Percentiles rank a stretch among this genome's conserved stretches.
Evolutionary conservation across 495 filamentous ascomycete genomes (phyloP).

Genomic region (Penicillium angulare): DNA sequence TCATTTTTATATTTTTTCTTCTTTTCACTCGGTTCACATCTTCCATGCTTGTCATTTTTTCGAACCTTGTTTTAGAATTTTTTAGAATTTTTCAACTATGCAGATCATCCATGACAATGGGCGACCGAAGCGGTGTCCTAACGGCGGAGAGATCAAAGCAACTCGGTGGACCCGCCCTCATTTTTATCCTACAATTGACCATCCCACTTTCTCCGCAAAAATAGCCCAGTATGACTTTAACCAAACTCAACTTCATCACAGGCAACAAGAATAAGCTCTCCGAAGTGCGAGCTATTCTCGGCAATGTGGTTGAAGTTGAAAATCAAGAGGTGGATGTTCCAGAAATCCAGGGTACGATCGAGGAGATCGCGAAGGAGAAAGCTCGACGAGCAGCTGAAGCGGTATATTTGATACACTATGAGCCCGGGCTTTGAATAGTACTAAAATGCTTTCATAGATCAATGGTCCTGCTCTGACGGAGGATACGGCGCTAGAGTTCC

Average conservation of each 20-base stretch:
- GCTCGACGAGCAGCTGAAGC: constrained; percentile 64
- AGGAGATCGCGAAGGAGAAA: constrained; percentile 88
- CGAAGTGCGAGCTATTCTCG: constrained; percentile 85
- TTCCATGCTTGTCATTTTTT: neutral
- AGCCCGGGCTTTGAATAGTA: too few species aligned
- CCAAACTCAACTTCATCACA: constrained; percentile 86
- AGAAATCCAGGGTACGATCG: constrained; percentile 89
- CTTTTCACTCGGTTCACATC: too few species aligned
- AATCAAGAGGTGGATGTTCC: constrained; percentile 74
- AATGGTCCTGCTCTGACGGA: constrained; percentile 89
- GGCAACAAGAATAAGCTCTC: constrained; percentile 89
- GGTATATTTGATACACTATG: constrained; percentile 23
- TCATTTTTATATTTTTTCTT: too few species aligned
- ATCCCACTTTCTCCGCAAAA: neutral
- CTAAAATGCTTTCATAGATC: constrained; percentile 49
- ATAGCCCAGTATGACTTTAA: constrained; percentile 23
- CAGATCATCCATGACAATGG: too few species aligned
- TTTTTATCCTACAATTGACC: neutral
- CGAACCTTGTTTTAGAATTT: neutral
- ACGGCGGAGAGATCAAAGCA: neutral
- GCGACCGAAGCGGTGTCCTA: neutral
- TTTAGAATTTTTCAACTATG: neutral
- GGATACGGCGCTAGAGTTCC: constrained; percentile 92
- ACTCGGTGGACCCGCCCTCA: neutral
- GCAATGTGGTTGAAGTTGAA: constrained; percentile 66